Percentiles rank a stretch among this genome's conserved stretches.
Conservation (phyloP, 2,329 filamentous ascomycete genomes). For the Fusarium austroafricanum region DNA sequence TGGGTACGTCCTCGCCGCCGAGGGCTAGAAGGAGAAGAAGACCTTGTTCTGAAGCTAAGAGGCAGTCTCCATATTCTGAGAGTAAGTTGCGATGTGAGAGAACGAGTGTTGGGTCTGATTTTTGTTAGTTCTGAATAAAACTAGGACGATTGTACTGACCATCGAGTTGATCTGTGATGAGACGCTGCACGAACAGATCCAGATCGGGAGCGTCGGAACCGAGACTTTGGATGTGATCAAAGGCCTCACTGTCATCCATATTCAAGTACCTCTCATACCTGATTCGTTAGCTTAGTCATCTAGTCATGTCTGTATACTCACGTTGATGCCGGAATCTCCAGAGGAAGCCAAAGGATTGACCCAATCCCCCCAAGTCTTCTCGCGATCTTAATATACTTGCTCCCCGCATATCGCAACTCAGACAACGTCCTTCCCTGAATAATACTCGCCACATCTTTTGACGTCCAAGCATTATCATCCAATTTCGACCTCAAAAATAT, state of each 20-base stretch:
- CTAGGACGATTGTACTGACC: neutral
- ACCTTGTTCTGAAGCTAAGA: conserved; percentile 42
- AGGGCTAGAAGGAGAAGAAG: conserved; percentile 44
- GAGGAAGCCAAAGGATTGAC: conserved; percentile 49
- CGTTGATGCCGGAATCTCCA: conserved; percentile 50
- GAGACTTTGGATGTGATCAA: conserved; percentile 45
- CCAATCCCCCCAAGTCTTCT: conserved; percentile 47
- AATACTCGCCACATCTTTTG: conserved; percentile 34
- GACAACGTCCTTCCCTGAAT: conserved; percentile 40
- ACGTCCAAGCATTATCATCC: conserved; percentile 34
- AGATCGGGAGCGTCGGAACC: conserved; percentile 29
- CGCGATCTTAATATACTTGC: conserved; percentile 52
- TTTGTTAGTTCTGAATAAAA: neutral
- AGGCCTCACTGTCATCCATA: conserved; percentile 49
- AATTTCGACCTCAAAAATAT: conserved; percentile 48
- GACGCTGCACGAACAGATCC: conserved; percentile 37
- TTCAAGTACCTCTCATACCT: conserved; percentile 51
- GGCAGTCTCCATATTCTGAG: conserved; percentile 42
- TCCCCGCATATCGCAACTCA: conserved; percentile 49
- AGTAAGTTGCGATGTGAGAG: conserved; percentile 44
- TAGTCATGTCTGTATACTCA: conserved; percentile 22
- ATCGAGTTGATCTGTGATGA: conserved; percentile 39
- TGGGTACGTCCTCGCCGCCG: conserved; percentile 38
- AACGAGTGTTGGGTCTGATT: conserved; percentile 15
- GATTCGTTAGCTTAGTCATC: neutral